These are phyloP conservation scores for Rhododendron ferrugineum DNA, from an alignment of 148 eudicot genomes.

Conservation along the genomic window DNA sequence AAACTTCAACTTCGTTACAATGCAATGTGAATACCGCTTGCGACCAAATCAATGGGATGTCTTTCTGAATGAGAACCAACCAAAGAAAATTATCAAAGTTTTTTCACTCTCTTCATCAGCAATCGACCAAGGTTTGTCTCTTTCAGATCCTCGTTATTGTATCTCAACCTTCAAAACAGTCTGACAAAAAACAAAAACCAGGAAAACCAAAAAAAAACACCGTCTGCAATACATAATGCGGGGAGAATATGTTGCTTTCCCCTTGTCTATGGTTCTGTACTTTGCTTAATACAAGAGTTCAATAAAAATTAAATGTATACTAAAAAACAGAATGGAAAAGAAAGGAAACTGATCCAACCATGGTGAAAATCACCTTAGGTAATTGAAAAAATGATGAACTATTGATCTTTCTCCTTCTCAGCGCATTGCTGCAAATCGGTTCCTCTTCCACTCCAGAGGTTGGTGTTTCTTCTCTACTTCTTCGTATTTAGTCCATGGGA, in stretches of 20 bases:
- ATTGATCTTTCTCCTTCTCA: slow-evolving; percentile 11
- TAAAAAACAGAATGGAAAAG: not conserved
- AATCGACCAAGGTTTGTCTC: not conserved
- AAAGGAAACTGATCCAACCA: not conserved
- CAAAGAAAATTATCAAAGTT: not conserved
- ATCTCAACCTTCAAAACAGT: not conserved
- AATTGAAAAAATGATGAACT: not conserved
- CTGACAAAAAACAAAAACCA: not conserved
- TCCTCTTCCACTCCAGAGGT: slow-evolving; percentile 46
- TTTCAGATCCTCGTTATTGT: not conserved
- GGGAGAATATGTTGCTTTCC: not conserved
- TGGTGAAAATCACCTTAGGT: slow-evolving; percentile 5
- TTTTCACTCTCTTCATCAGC: not conserved
- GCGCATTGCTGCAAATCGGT: slow-evolving; percentile 37
- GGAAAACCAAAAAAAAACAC: not conserved
- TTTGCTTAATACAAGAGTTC: not conserved
- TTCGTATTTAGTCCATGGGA: slow-evolving; percentile 48
- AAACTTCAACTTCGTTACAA: not conserved
- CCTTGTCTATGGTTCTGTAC: not conserved
- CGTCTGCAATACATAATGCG: not conserved
- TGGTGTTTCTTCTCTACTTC: slow-evolving; percentile 20
- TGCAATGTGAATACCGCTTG: not conserved
- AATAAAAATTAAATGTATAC: not conserved
- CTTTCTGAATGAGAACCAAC: not conserved
- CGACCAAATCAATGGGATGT: not conserved